These are phyloP conservation scores for Syzygium aromaticum DNA, from an alignment of 345 rosid species.

Conservation along the genomic window DNA sequence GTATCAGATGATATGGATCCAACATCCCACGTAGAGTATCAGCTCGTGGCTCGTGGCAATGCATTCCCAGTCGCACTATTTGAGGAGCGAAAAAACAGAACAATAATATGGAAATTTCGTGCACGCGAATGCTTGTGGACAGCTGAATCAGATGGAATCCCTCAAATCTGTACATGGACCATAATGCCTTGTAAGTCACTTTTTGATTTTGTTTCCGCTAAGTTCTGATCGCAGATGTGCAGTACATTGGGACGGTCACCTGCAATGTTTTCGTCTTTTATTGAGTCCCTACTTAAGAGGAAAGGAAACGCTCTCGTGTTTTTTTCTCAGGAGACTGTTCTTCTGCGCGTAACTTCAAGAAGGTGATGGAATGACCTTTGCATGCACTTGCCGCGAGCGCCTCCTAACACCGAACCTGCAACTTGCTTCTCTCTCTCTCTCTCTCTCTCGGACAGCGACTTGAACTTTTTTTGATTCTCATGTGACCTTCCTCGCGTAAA, in stretches of 20 bases:
- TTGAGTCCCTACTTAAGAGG: not conserved
- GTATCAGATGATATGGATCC: not conserved
- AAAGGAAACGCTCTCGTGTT: not conserved
- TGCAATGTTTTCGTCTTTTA: not conserved
- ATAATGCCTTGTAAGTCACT: not conserved
- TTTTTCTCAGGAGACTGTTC: not conserved
- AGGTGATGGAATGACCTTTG: not conserved
- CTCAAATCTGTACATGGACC: not conserved
- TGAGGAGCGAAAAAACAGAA: not conserved
- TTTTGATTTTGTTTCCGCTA: not conserved
- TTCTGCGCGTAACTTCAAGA: not conserved
- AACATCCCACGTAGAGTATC: not conserved
- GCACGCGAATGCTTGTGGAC: not conserved
- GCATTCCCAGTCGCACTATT: not conserved
- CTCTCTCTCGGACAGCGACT: not conserved
- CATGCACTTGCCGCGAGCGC: not conserved
- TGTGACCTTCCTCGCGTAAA: not conserved
- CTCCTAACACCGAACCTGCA: not conserved
- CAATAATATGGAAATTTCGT: not conserved
- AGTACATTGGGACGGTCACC: not conserved
- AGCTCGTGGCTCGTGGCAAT: not conserved
- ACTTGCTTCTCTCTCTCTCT: not conserved
- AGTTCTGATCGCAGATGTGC: not conserved
- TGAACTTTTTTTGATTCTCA: not conserved
- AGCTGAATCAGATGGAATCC: not conserved